Conservation (phyloP, 257 asterid species). For the Coffea canephora region DNA sequence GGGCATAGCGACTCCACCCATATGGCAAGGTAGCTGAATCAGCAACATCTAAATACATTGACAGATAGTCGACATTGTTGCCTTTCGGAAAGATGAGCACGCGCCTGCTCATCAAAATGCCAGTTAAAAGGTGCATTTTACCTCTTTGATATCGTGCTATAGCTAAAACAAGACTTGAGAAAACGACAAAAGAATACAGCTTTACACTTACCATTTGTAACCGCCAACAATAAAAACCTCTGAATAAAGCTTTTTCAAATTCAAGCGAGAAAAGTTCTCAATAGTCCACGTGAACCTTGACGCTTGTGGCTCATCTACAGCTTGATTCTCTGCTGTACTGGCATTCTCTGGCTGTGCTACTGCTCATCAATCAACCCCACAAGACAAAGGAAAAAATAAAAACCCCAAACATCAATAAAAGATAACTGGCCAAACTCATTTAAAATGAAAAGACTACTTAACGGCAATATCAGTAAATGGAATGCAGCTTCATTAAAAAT, state of each 20-base stretch:
- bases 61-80: conserved; percentile 79
- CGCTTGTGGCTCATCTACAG: conserved; percentile 82
- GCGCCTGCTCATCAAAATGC: conserved; percentile 62
- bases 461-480: neutral
- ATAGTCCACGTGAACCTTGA: conserved; percentile 84
- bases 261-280: conserved; percentile 68
- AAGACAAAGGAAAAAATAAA: neutral
- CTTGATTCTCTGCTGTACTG: conserved; percentile 72
- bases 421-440: neutral
- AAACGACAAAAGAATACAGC: conserved; percentile 6
- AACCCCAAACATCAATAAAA: neutral
- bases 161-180: neutral
- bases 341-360: conserved; percentile 63
- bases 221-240: conserved; percentile 76
- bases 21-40: conserved; percentile 72
- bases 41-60: conserved; percentile 92
- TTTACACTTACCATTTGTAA: conserved; percentile 64
- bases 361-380: conserved; percentile 23
- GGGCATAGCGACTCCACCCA: conserved; percentile 95
- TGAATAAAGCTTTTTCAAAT: conserved; percentile 77
- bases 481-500: neutral
- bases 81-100: conserved; percentile 95
- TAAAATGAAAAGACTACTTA: neutral
- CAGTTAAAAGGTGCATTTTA: conserved; percentile 14
- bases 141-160: conserved; percentile 8